phyloP scores from a whole-genome alignment of 2,329 filamentous ascomycete species.

The Arthrobotrys pseudoclavata region DNA sequence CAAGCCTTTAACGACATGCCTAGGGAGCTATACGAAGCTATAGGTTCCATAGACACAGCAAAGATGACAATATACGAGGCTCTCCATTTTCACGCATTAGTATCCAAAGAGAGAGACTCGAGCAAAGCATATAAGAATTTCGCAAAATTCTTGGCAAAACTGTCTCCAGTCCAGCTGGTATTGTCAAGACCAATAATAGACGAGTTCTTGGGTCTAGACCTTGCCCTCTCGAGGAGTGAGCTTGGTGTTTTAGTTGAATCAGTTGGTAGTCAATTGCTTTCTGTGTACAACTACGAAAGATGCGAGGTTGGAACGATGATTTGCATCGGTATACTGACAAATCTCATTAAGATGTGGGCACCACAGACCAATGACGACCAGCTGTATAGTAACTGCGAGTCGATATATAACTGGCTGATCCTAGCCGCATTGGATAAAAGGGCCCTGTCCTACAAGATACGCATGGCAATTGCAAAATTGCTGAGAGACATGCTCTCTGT shows the following conservation, averaged over 20 bases:
- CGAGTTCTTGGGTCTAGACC: slow-evolving; percentile 61
- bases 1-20: slow-evolving; percentile 55
- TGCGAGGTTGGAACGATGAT: slow-evolving; percentile 80
- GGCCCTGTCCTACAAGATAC: slow-evolving; percentile 77
- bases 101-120: slow-evolving; percentile 34
- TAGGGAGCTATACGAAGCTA: slow-evolving; percentile 61
- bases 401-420: slow-evolving; percentile 84
- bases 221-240: slow-evolving; percentile 64
- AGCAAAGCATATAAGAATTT: slow-evolving; percentile 60
- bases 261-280: slow-evolving; percentile 69
- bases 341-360: slow-evolving; percentile 75
- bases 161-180: slow-evolving; percentile 61
- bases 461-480: slow-evolving; percentile 77
- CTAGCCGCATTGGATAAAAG: slow-evolving; percentile 76
- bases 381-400: slow-evolving; percentile 76
- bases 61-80: slow-evolving; percentile 60
- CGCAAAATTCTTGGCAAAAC: slow-evolving; percentile 59
- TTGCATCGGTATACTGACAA: slow-evolving; percentile 77
- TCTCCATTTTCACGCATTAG: slow-evolving; percentile 61
- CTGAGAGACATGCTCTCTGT: slow-evolving; percentile 78
- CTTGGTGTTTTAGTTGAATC: slow-evolving; percentile 68
- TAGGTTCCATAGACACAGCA: slow-evolving; percentile 60
- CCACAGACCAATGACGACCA: slow-evolving; percentile 71
- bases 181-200: slow-evolving; percentile 61
- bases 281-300: slow-evolving; percentile 74